Evolutionary conservation across 1,284 basidiomycete genomes (phyloP).

Genomic region (Ceratobasidium papillatum): DNA sequence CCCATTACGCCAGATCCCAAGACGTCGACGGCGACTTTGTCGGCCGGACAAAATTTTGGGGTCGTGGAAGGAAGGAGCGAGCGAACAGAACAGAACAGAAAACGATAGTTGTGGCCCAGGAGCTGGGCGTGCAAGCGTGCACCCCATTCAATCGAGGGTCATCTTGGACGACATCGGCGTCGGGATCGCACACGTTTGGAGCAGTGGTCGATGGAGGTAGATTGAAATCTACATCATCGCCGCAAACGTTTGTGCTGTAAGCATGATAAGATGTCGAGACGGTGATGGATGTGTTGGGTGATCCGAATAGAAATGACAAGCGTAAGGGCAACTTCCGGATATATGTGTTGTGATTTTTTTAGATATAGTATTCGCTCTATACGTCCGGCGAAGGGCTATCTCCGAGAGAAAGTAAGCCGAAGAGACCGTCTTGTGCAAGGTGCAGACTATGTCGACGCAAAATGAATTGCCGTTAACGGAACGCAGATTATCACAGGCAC

Average conservation of each 20-base stretch:
- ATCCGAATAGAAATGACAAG: neutral
- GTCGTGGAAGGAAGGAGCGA: neutral
- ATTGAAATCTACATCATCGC: neutral
- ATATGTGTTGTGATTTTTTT: neutral
- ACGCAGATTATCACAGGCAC: too few species aligned
- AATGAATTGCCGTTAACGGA: neutral
- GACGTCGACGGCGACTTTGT: neutral
- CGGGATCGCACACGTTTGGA: neutral
- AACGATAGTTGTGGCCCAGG: neutral
- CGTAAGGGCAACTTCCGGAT: neutral
- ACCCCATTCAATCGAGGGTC: neutral
- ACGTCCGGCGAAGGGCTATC: neutral
- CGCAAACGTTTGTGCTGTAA: neutral
- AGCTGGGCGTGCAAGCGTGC: neutral
- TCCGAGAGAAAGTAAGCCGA: neutral
- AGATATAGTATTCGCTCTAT: neutral
- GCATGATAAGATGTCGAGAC: neutral
- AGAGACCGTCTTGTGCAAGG: neutral
- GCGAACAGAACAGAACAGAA: conserved; percentile 10
- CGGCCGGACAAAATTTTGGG: neutral
- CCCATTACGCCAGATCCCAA: neutral
- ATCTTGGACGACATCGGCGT: neutral
- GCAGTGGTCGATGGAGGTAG: neutral
- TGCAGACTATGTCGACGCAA: neutral
- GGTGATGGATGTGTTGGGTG: neutral